Base-by-base conservation (phyloP, 1,284 basidiomycete genomes). In the Puccinia polysora region DNA sequence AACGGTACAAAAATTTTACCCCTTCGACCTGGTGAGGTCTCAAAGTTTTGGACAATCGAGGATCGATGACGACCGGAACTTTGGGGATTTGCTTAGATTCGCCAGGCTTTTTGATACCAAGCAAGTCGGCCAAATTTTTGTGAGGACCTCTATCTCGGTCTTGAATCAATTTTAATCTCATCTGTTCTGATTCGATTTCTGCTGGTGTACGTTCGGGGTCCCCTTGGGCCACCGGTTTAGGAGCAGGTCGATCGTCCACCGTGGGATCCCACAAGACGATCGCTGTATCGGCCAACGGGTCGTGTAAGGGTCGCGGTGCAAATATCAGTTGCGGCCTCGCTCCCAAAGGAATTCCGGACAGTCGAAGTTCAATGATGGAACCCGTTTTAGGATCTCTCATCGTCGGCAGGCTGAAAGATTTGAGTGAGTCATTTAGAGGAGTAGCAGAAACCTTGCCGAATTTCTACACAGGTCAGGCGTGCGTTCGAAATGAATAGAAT, bases 251-350 rank as follows among this genome's bases (percentile, higher is more conserved):
- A 78, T 90, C 88, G 78, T 99, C 94, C 56, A 96, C 87, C 0
- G 95, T 98, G 0, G 95, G 95, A 78, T 99, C 95, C 79, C 92
- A 99, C 3, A 97, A 82, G 0, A 99, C 96, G 75, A 99, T 95
- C 0, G 96, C 93, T 79, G 96, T 93, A 78, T 97, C 94, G 68
- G 89, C 87, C 90, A 99, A 95, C 0, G 94, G 96, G 79, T 99
- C 93, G 78, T 95, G 89, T 15, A 97, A 82, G 1, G 95, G 95
- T 12, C 95, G 85, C 5, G 95, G 96, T 55, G 91, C 86, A 70
- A 97, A 83, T 75, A 88, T 89, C 0, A 88, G 84, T 73, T 87
- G 86, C 0, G 91, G 89, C 6, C 95, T 86, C 65, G 90, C 89
- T 38, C 95, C 95, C 0, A 99, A 85, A 2, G 93, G 88, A 2